Conservation (phyloP, 192 early-diverging fungal genomes). For the Podila epigama region DNA sequence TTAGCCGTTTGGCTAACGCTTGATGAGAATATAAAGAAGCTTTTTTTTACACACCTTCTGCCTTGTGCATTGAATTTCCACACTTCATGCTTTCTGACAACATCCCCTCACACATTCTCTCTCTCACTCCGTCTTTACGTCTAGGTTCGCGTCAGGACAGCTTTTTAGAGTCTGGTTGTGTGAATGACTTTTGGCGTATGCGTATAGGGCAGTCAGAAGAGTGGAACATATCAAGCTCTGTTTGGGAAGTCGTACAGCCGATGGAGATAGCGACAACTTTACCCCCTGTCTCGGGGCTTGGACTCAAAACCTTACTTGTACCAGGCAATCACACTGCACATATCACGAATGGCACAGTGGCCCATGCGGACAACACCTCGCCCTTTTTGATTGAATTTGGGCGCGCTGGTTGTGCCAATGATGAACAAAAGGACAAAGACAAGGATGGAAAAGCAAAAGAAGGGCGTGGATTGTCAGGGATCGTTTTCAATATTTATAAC, state of each 20-base stretch:
- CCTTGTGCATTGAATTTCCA: no score
- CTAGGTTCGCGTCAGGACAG: conserved; percentile 19
- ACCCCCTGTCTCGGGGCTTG: conserved; percentile 32
- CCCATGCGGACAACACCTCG: conserved; percentile 13
- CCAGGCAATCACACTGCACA: conserved; percentile 23
- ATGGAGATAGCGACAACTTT: conserved; percentile 2
- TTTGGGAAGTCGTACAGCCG: conserved; percentile 25
- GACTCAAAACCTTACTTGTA: conserved; percentile 22
- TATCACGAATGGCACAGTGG: conserved; percentile 15
- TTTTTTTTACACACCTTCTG: no score
- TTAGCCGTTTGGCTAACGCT: no score
- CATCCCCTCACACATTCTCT: no score
- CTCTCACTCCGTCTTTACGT: background rate
- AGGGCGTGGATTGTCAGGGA: conserved; percentile 11
- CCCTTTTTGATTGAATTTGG: conserved; percentile 47
- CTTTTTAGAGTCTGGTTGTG: conserved; percentile 29
- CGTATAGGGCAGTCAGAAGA: conserved; percentile 13
- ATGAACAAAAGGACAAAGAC: background rate
- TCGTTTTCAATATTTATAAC: conserved; percentile 41
- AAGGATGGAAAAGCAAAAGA: background rate
- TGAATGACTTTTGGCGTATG: conserved; percentile 28
- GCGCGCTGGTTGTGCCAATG: conserved; percentile 25
- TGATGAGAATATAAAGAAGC: no score
- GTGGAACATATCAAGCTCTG: conserved; percentile 28
- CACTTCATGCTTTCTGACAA: no score